Evolutionary conservation across 768 basidiomycete genomes (phyloP), one percentile per base, ranked within the genome.

Genomic region (Lactarius deliciosus): DNA sequence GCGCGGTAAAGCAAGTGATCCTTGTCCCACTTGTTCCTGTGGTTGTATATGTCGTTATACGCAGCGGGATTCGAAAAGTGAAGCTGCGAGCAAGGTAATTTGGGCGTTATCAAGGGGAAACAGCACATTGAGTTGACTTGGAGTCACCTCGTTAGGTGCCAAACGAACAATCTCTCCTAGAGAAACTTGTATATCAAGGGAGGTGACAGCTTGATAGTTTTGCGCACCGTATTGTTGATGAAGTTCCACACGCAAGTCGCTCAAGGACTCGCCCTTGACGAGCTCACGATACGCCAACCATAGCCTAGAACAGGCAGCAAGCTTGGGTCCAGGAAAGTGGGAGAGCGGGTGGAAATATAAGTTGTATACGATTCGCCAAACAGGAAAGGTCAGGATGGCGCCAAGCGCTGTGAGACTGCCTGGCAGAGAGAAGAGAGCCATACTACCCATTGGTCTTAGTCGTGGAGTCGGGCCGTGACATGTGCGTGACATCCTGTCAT

Each of bases 81-180:
- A 15, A 61, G 60, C 41, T 61, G 10, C 5, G 41, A 41, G 15
- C 34, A 41, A 41, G 16, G 41, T 18, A 11, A 25, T 25, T 25
- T 10, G 41, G 25, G 41, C 15, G 15, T 40, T 40, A 40, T 40
- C 11, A 40, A 11, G 25, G 11, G 41, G 11, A 28, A 25, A 41
- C 16, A 41, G 11, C 2, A 41, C 36, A 25, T 8, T 22, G 10
- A 36, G 30, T 25, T 54, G 53, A 30, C 38, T 36, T 15, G 8
- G 16, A 2, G 22, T 58, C 13, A 61, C 60, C 18, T 61, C 60
- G 60, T 61, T 61, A 10, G 60, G 60, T 7, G 41, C 10, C 28
- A 45, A 16, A 10, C 60, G 34, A 30, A 61, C 7, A 20, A 61
- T 41, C n/a, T 61, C 41, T 20, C 60, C 60, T 61, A 20, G 13